Evolutionary conservation across 176 grass and related monocot genomes (phyloP), one percentile per base, ranked within the genome.

Genomic region (Phoenix roebelenii): DNA sequence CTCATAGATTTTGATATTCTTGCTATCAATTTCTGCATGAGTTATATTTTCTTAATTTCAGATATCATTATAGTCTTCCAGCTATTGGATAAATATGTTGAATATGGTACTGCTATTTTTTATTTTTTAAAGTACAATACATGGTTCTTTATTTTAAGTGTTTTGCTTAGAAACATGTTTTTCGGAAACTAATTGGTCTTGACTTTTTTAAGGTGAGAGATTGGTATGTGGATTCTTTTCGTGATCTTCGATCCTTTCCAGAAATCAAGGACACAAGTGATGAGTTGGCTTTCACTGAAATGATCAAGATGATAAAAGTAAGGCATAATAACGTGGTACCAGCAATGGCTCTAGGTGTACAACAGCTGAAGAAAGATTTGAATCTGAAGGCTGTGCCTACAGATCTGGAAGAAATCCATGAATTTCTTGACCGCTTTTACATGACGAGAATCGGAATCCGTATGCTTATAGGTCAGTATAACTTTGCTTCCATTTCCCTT

Each of bases 281-380:
- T 22, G 90, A 95, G 58, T 18, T 79, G 14, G 83, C 83, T 65
- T 95, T 95, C 72, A 95, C 80, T 0, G 54, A 86, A 65, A 85
- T 81, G 75, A 82, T 95, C 52, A 79, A 90, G 55, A 76, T 73
- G 76, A 78, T 90, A 65, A 95, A 95, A 62, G 78, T 85, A 68
- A 79, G 80, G 68, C 90, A 95, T 60, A 95, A 95, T 54, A 82
- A 95, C 23, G 90, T 95, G 53, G 90, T 95, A 53, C 90, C 90
- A 5, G 89, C 90, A 44, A 81, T 95, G 80, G 90, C 83, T 39
- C 58, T 82, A 71, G 90, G 90, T 51, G 83, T 95, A 48, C 90
- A 95, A 29, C 90, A 95, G 72, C 82, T 90, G 58, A 95, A 87
- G 72, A 84, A 81, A 20, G 74, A 90, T n/a, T 55, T 87, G 80